Conservation (phyloP, 495 filamentous ascomycete species). For the Hypoxylon fragiforme region DNA sequence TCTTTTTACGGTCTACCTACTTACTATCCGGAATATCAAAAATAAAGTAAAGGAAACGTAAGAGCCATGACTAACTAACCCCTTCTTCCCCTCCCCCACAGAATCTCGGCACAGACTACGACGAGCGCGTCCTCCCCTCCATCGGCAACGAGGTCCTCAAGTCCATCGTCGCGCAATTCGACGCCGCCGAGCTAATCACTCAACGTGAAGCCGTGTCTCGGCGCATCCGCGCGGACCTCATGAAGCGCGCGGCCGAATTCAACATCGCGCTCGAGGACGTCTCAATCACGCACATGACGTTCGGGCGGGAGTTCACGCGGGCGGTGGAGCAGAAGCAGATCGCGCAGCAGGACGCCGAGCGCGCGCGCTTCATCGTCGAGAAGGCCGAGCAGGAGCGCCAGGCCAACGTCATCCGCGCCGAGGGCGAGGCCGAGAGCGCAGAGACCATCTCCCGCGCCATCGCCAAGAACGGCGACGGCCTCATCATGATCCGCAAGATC, state of each 20-base stretch:
- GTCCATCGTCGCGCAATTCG: conserved; percentile 97
- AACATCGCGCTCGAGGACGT: conserved; percentile 99
- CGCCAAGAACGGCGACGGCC: conserved; percentile 85
- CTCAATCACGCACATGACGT: conserved; percentile 99
- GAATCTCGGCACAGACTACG: conserved; percentile 93
- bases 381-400: conserved; percentile 98
- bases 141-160: conserved; percentile 99
- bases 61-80: conserved; percentile 13
- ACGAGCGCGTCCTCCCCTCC: conserved; percentile 98
- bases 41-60: background rate
- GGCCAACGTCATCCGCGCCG: conserved; percentile 95
- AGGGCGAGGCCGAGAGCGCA: conserved; percentile 95
- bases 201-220: conserved; percentile 95
- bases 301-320: conserved; percentile 97
- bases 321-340: conserved; percentile 99
- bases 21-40: background rate
- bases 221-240: conserved; percentile 91
- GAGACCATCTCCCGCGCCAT: conserved; percentile 93
- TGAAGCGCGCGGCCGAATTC: conserved; percentile 96
- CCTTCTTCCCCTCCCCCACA: too few species aligned
- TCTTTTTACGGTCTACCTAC: too few species aligned
- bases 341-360: conserved; percentile 97
- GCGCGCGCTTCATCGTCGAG: conserved; percentile 97
- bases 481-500: conserved; percentile 94
- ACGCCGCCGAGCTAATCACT: conserved; percentile 98